Base-by-base conservation (phyloP, 805 yeast species). In the Sugiyamaella boreocaroliniensis region DNA sequence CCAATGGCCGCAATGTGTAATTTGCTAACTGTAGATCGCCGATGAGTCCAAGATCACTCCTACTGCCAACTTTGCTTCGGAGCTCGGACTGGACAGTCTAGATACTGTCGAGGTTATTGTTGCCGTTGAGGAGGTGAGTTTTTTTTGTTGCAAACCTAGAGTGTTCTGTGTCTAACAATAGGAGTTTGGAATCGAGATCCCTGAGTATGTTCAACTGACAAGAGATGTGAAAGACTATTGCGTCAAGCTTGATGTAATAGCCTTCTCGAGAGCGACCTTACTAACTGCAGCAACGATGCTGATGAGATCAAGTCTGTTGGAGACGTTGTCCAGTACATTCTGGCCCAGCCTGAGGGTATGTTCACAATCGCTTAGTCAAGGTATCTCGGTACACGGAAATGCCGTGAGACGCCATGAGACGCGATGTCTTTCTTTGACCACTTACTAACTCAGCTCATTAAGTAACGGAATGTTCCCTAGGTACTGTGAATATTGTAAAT, bases 71-170 rank as follows among this genome's bases (percentile, higher is more conserved):
- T 66, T 74, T 53, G 62, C 72, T 53, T 62, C 63, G 32, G 95
- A 86, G 65, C 76, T 86, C 63, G 89, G 88, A 15, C 77, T 86
- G 68, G 97, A 90, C 71, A 87, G 96, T 2, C 78, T 90, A 60
- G 97, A 90, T 68, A 84, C 90, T 60, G 95, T 89, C 56, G 97
- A 90, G 74, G 90, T 93, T 53, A 77, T 90, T 58, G 95, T 90
- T 71, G 96, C 96, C 53, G 81, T 90, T 65, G 97, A 90, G 74
- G 96, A 89, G 54, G 49, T 50, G 29, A 29, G 45, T 45, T 18
- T 9, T 11, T 2, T 19, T 12, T 10, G 18, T 45, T 29, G 49
- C 12, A 41, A 12, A 15, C 9, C 22, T 12, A 4, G 26, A 22
- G 26, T 22, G 26, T 32, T 10, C 10, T 9, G 37, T 40, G 19